phyloP scores from a whole-genome alignment of 2,329 filamentous ascomycete species.

The Calonectria pteridis region DNA sequence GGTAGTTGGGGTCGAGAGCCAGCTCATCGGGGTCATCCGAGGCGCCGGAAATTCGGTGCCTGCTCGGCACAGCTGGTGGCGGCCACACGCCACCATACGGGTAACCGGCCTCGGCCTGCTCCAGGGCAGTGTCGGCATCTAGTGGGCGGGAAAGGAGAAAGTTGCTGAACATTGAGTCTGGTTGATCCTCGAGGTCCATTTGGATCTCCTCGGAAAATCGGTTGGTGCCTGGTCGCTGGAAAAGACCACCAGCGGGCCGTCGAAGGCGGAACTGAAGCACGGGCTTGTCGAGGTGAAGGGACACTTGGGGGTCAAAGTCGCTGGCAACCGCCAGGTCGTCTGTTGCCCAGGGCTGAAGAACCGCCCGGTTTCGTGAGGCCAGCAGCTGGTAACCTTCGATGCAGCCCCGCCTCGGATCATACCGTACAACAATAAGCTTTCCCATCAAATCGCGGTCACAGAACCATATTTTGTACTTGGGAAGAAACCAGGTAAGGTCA shows the following conservation, averaged over 20 bases:
- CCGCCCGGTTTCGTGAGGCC: conserved; percentile 69
- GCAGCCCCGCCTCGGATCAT: conserved; percentile 77
- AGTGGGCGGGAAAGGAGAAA: conserved; percentile 74
- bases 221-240: conserved; percentile 43
- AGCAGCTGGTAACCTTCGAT: conserved; percentile 86
- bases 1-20: conserved; percentile 44
- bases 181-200: conserved; percentile 62
- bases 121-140: conserved; percentile 50
- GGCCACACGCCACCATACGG: conserved; percentile 78
- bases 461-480: conserved; percentile 87
- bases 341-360: conserved; percentile 73
- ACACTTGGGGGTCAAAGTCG: conserved; percentile 77
- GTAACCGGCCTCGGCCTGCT: conserved; percentile 48
- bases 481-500: conserved; percentile 87
- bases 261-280: conserved; percentile 67
- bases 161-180: conserved; percentile 70
- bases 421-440: conserved; percentile 81
- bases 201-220: conserved; percentile 64
- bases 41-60: conserved; percentile 61
- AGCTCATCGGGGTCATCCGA: conserved; percentile 37
- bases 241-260: conserved; percentile 36
- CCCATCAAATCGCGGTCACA: conserved; percentile 80
- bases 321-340: conserved; percentile 77
- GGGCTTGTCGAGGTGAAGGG: conserved; percentile 80
- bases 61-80: conserved; percentile 75